A percentile compares a stretch with the other conserved stretches of the same genome.
Evolutionary conservation across 2,329 filamentous ascomycete genomes (phyloP).

Genomic region (Aspergillus persii): DNA sequence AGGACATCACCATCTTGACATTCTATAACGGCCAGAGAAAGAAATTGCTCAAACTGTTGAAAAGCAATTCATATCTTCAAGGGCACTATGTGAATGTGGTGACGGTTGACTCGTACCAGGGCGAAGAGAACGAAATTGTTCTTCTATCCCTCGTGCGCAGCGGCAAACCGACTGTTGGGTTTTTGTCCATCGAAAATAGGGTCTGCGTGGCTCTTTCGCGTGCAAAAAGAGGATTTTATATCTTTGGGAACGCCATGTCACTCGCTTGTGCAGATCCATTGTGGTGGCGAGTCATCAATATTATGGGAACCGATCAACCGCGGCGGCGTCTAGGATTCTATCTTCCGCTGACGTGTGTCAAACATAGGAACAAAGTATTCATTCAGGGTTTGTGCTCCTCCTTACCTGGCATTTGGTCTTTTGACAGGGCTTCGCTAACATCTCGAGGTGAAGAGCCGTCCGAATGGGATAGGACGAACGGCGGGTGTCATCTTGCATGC

Average conservation of each 20-base stretch:
- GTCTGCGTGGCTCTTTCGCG: slow-evolving; percentile 65
- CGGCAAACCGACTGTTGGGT: slow-evolving; percentile 64
- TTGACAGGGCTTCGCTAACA: slow-evolving; percentile 5
- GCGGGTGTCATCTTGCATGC: slow-evolving; percentile 54
- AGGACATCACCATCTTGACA: slow-evolving; percentile 74
- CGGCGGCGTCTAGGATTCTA: slow-evolving; percentile 43
- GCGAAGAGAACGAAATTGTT: slow-evolving; percentile 84
- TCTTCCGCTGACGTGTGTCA: slow-evolving; percentile 63
- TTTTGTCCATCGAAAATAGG: slow-evolving; percentile 65
- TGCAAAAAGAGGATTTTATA: slow-evolving; percentile 74
- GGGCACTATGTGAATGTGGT: slow-evolving; percentile 59
- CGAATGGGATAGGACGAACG: slow-evolving; percentile 55
- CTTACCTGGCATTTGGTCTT: not conserved
- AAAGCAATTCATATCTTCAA: slow-evolving; percentile 45
- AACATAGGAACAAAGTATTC: slow-evolving; percentile 54
- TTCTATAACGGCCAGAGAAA: slow-evolving; percentile 86
- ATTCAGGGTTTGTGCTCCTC: slow-evolving; percentile 44
- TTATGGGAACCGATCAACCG: slow-evolving; percentile 33
- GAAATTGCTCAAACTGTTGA: slow-evolving; percentile 53
- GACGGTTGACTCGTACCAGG: slow-evolving; percentile 87
- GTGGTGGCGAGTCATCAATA: slow-evolving; percentile 52
- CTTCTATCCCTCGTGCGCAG: slow-evolving; percentile 78
- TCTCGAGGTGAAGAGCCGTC: slow-evolving; percentile 38
- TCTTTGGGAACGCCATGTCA: slow-evolving; percentile 73
- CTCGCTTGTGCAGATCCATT: slow-evolving; percentile 47